Percentiles rank a stretch among this genome's conserved stretches.
Conservation (phyloP, 305 asterid species). For the Salvia sclarea region DNA sequence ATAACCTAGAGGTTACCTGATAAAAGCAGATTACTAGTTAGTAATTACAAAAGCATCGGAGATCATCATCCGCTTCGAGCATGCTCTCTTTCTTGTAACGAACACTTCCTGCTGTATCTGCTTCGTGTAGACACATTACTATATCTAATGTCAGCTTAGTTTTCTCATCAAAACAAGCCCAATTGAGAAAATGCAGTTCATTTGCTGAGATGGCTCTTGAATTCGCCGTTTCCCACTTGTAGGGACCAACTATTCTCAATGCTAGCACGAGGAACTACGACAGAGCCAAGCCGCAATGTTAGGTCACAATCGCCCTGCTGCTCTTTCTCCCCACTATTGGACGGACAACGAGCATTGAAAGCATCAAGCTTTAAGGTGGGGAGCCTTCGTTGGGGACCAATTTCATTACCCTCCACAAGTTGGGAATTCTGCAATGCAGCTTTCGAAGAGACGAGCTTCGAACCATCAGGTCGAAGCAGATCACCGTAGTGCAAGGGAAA, state of each 20-base stretch:
- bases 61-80: neutral
- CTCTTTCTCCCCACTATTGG: constrained; percentile 35
- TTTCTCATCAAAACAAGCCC: constrained; percentile 29
- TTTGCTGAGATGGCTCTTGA: constrained; percentile 25
- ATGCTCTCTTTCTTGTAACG: neutral
- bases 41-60: constrained; percentile 6
- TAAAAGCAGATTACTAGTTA: neutral
- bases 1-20: constrained; percentile 29
- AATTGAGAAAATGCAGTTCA: constrained; percentile 28
- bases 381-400: constrained; percentile 27
- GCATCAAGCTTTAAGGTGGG: constrained; percentile 28
- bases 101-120: neutral
- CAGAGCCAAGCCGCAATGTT: constrained; percentile 71
- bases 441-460: constrained; percentile 23
- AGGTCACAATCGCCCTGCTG: constrained; percentile 64
- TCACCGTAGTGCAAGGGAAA: constrained; percentile 61
- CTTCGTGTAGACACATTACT: neutral
- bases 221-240: constrained; percentile 36
- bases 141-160: constrained; percentile 28
- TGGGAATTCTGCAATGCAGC: constrained; percentile 34
- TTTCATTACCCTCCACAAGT: constrained; percentile 30
- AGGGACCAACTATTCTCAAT: constrained; percentile 31
- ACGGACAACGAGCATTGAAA: constrained; percentile 21
- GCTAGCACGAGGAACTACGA: constrained; percentile 40
- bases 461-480: constrained; percentile 35